phyloP scores from a whole-genome alignment of 1,284 basidiomycete genomes.

The Chalciporus sp. region DNA sequence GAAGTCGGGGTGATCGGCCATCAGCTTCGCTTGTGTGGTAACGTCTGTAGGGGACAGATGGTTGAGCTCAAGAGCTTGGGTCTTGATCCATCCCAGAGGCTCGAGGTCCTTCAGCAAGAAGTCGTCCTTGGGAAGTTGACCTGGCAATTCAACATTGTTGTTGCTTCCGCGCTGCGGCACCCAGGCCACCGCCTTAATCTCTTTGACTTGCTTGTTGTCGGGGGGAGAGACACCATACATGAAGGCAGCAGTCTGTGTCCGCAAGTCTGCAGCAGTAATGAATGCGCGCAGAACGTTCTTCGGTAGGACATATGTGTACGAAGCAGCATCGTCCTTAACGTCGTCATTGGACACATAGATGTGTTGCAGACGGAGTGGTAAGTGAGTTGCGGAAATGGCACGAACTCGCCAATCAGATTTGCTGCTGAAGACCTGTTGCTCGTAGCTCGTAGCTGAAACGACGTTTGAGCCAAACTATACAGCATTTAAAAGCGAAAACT shows the following conservation, averaged over 20 bases:
- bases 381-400: constrained; percentile 94
- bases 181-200: constrained; percentile 97
- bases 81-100: constrained; percentile 98
- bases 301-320: constrained; percentile 93
- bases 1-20: constrained; percentile 96
- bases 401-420: constrained; percentile 99
- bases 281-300: constrained; percentile 98
- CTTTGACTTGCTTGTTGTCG: constrained; percentile 98
- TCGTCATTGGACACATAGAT: constrained; percentile 99
- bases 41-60: constrained; percentile 93
- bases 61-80: constrained; percentile 89
- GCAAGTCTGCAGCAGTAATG: constrained; percentile 90
- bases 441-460: constrained; percentile 86
- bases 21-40: constrained; percentile 94
- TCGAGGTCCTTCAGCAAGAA: constrained; percentile 94
- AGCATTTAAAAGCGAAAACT: constrained; percentile 30
- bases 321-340: constrained; percentile 95
- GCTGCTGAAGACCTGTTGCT: constrained; percentile 95
- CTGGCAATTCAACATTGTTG: constrained; percentile 87
- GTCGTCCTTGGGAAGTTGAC: constrained; percentile 88
- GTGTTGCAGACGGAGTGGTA: constrained; percentile 95
- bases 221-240: constrained; percentile 92
- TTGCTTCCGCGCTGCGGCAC: constrained; percentile 96
- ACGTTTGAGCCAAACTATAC: constrained; percentile 12
- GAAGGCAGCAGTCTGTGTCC: constrained; percentile 95